These are phyloP conservation scores for Candida ulmi DNA, from an alignment of 805 yeast genomes.

Conservation along the genomic window DNA sequence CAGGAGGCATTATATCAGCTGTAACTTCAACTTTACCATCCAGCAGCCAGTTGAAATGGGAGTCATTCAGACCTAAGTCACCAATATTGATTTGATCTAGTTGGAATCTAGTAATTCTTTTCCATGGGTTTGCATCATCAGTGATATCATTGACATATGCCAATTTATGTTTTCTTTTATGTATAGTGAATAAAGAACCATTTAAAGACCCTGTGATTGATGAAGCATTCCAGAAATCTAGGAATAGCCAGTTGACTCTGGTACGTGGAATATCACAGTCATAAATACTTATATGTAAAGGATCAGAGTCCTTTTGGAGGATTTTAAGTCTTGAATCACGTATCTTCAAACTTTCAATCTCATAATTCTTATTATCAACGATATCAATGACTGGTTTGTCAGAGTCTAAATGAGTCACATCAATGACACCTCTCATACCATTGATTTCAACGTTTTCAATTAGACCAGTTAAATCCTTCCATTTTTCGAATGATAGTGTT, in stretches of 20 bases:
- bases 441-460: conserved; percentile 70
- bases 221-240: conserved; percentile 65
- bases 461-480: conserved; percentile 85
- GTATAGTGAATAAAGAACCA: conserved; percentile 71
- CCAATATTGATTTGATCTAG: conserved; percentile 33
- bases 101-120: conserved; percentile 42
- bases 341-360: conserved; percentile 37
- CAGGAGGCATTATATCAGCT: conserved; percentile 71
- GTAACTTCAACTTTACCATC: conserved; percentile 65
- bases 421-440: conserved; percentile 83
- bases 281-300: conserved; percentile 47
- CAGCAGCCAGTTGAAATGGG: conserved; percentile 60
- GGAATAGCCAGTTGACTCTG: conserved; percentile 49
- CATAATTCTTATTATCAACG: conserved; percentile 32
- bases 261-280: conserved; percentile 60
- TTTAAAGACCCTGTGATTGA: conserved; percentile 71
- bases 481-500: conserved; percentile 72
- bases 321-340: conserved; percentile 45
- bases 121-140: conserved; percentile 38
- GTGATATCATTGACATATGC: conserved; percentile 37
- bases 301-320: conserved; percentile 15
- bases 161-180: conserved; percentile 59
- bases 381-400: conserved; percentile 23
- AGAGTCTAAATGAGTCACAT: conserved; percentile 38
- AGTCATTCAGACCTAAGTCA: conserved; percentile 28